Conservation (phyloP, 805 yeast species). For the Hanseniaspora lachancei region DNA sequence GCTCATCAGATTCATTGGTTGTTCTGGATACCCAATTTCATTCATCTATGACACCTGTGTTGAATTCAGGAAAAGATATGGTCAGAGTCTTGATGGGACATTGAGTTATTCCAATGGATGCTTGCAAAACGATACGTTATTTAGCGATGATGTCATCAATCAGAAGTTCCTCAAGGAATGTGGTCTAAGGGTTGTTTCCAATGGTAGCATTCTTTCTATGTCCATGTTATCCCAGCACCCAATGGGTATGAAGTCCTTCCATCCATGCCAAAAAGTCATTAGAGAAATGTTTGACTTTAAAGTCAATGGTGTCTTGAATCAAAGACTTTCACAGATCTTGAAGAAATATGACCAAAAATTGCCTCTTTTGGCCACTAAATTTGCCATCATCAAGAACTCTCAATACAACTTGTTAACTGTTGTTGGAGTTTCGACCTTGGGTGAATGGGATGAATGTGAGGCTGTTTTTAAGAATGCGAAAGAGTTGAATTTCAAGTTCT, state of each 20-base stretch:
- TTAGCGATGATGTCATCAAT: constrained; percentile 25
- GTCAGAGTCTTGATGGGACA: constrained; percentile 47
- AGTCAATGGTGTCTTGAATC: constrained; percentile 34
- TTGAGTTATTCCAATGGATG: constrained; percentile 73
- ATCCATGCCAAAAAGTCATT: constrained; percentile 58
- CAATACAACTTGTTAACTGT: constrained; percentile 49
- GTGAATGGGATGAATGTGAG: constrained; percentile 54
- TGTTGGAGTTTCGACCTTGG: constrained; percentile 56
- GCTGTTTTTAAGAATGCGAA: constrained; percentile 34
- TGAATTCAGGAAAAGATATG: constrained; percentile 14
- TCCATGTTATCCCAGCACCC: constrained; percentile 57
- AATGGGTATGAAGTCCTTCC: constrained; percentile 49
- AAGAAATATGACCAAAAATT: constrained; percentile 22
- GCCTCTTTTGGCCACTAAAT: constrained; percentile 72
- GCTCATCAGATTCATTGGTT: constrained; percentile 56
- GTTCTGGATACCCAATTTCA: constrained; percentile 78
- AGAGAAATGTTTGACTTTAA: constrained; percentile 34
- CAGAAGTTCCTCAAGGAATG: constrained; percentile 1
- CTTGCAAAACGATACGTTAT: constrained; percentile 55
- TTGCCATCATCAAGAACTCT: constrained; percentile 51
- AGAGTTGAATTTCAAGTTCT: constrained; percentile 22
- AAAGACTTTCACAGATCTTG: constrained; percentile 20
- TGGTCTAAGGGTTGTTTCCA: constrained; percentile 42
- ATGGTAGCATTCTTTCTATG: constrained; percentile 83
- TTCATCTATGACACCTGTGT: constrained; percentile 43